Evolutionary conservation across 169 alveolate genomes (phyloP).

Genomic region (Nephromyces sp.): DNA sequence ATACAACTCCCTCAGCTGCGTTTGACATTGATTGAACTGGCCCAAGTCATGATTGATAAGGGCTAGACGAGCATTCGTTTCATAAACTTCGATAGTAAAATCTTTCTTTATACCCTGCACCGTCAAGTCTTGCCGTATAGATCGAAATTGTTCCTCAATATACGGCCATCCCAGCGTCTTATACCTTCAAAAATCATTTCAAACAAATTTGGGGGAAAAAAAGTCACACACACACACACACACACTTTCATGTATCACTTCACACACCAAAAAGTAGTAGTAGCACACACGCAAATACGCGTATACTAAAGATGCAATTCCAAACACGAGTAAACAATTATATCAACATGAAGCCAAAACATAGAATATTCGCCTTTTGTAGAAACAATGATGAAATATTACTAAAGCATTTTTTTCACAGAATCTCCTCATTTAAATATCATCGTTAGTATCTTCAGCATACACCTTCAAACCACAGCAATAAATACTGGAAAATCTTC

Average conservation of each 20-base stretch:
- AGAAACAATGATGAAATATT: too few species aligned
- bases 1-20: conserved; percentile 56
- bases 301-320: not conserved
- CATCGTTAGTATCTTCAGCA: too few species aligned
- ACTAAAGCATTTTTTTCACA: too few species aligned
- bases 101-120: conserved; percentile 78
- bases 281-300: not conserved
- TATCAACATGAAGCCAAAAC: not conserved
- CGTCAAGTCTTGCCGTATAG: conserved; percentile 79
- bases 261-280: not conserved
- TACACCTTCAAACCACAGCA: too few species aligned
- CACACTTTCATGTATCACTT: not conserved
- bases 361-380: not conserved
- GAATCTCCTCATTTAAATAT: too few species aligned
- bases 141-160: conserved; percentile 74
- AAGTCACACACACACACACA: not conserved
- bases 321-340: not conserved
- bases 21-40: conserved; percentile 85
- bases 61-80: conserved; percentile 85
- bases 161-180: conserved; percentile 54
- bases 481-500: too few species aligned
- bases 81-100: conserved; percentile 77
- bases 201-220: not conserved
- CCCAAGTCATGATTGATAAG: conserved; percentile 79
- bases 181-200: not conserved